Evolutionary conservation across 2,329 filamentous ascomycete genomes (phyloP), one percentile per base, ranked within the genome.

Genomic region (Coniochaeta sp.): DNA sequence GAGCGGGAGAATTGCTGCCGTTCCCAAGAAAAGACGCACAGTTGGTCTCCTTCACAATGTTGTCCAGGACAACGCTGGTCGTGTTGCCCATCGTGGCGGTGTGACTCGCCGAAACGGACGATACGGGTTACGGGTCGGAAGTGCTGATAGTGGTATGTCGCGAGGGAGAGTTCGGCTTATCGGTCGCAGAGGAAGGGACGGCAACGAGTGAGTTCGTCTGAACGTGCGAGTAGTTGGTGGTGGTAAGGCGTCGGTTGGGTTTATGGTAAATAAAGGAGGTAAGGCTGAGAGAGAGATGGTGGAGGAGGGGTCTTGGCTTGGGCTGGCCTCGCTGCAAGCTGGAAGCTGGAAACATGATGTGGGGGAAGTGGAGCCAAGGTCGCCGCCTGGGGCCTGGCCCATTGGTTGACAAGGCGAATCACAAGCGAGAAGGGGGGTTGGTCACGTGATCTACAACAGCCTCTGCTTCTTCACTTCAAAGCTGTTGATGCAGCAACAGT

Each of bases 1-100:
- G n/a, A n/a, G n/a, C n/a, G n/a, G n/a, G n/a, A n/a, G n/a, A n/a
- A n/a, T n/a, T n/a, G 3, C 16, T 22, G 8, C n/a, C 24, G 27
- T 47, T 20, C 24, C 14, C 42, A 27, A n/a, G 20, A 47, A 1
- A 9, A 42, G 54, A 57, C 62, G 49, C 75, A 96, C 92, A 99
- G 77, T 99, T 99, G 62, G 91, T 94, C 63, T 87, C 90, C 66
- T 95, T 89, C 68, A 96, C 91, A 64, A 99, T 96, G 73, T 87
- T 94, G 73, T 97, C 92, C 71, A 97, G 79, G 68, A 97, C 86
- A 61, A 79, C 74, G 67, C 83, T 86, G 60, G 81, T 83, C 53
- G 81, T 81, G 71, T 87, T 86, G 61, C 83, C 83, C 83, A 87
- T 87, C 59, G 60, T 58, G 54, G 35, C 54, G 40, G 54, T 26